phyloP scores from a whole-genome alignment of 2,329 filamentous ascomycete genomes.

The Pseudopithomyces maydicus region DNA sequence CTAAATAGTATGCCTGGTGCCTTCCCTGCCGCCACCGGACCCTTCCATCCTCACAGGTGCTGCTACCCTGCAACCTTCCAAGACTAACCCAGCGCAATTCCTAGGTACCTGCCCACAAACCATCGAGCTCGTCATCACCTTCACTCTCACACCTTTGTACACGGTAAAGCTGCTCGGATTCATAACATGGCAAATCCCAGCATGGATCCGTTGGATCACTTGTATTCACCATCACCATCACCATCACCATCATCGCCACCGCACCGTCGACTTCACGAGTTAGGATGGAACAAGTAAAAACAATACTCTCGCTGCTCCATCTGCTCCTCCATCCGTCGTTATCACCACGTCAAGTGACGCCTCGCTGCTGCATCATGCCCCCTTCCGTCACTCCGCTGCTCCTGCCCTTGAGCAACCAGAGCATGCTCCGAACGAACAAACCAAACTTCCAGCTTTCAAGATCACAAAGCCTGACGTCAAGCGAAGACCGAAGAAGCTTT shows the following conservation, averaged over 20 bases:
- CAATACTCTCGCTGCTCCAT: too few species aligned
- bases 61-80: neutral
- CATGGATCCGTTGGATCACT: neutral
- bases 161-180: too few species aligned
- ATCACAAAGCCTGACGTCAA: slow-evolving; percentile 6
- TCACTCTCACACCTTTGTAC: neutral
- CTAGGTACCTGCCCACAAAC: neutral
- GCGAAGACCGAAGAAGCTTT: neutral
- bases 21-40: too few species aligned
- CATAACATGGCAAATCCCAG: neutral
- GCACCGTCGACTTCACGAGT: neutral
- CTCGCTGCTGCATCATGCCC: neutral
- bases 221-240: neutral
- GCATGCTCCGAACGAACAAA: neutral
- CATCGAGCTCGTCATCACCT: neutral
- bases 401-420: neutral
- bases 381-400: neutral
- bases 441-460: neutral
- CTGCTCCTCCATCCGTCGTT: neutral
- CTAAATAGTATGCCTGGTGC: too few species aligned
- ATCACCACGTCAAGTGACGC: too few species aligned
- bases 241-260: too few species aligned
- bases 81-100: neutral
- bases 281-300: neutral
- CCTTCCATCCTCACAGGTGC: too few species aligned